Base-by-base conservation (phyloP, 139 green algal genomes). In the Auxenochlorella pyrenoidosa region DNA sequence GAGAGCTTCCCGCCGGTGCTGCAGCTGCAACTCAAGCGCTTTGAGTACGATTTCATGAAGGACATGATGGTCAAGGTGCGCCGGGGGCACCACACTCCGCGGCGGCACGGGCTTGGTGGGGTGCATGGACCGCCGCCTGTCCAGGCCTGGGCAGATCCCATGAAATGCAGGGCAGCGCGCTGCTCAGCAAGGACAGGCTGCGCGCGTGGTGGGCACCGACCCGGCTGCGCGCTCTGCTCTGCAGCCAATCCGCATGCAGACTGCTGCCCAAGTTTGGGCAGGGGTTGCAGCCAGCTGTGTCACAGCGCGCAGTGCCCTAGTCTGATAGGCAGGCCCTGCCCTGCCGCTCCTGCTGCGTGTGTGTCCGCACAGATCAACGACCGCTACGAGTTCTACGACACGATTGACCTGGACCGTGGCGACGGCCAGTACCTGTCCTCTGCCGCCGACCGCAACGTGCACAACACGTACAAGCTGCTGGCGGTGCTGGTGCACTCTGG, bases 21-120 rank as follows among this genome's bases (percentile, higher is more conserved):
- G 71, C 94, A 98, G 92, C 93, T 99, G 78, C 97, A 99, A 86
- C 94, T 99, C 40, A 99, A 98, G 92, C 95, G 97, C 43, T 99
- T 99, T 89, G 97, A 99, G 87, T 99, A 99, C 88, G 98, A 99
- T 88, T 98, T 95, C 59, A 84, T 95, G 83, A 90, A 95, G 12
- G 96, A 99, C 87, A 90, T 92, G 58, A 94, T 95, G 91, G 83
- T 97, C 87, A 98, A 98, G 93, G 95, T 96, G 85, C 70, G 82
- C 10, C 34, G 63, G 6, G n/a, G n/a, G n/a, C n/a, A n/a, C n/a
- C n/a, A n/a, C n/a, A n/a, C n/a, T n/a, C n/a, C n/a, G n/a, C n/a
- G n/a, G n/a, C n/a, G n/a, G n/a, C n/a, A n/a, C n/a, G n/a, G n/a
- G n/a, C n/a, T n/a, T n/a, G n/a, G n/a, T n/a, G n/a, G n/a, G n/a